Base-by-base conservation (phyloP, 495 filamentous ascomycete species). In the Staphylotrichum longicolle region DNA sequence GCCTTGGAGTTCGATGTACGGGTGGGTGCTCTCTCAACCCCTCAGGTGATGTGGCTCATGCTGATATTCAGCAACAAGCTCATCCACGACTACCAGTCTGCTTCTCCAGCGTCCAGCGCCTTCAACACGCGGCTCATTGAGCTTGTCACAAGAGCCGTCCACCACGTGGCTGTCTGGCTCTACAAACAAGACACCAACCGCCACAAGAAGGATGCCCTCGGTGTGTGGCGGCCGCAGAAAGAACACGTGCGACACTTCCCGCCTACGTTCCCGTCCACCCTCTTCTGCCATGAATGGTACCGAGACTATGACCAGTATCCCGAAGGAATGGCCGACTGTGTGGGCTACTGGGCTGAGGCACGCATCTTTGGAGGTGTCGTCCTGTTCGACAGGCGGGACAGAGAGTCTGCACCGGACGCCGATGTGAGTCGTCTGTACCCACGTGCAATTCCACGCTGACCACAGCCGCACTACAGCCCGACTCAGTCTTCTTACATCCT, bases 401-500 rank as follows among this genome's bases (percentile, higher is more conserved):
- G n/a, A n/a, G 14, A n/a, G 12, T 10, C 12, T 10, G 42, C 14
- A n/a, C 42, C 42, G 9, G 12, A 45, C 10, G 42, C 42, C 9
- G 42, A 45, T 7, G 42, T 12, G 5, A 11, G 42, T 45, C 8
- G 9, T 45, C 42, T 10, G 9, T 5, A 45, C 14, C 9, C 14
- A 11, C 1, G 1, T 5, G 8, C 14, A 14, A n/a, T 5, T n/a
- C 9, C 42, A 5, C 1, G 42, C 5, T n/a, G 9, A 5, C 42
- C 5, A 10, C 42, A 51, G n/a, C 34, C 33, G n/a, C 51, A 65
- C 9, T 1, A 27, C 20, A 27, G 20, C 20, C 20, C 20, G 20
- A 27, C 20, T 37, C 50, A 4, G 46, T 66, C 7, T 70, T 55
- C 46, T 58, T 70, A 5, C 68, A 70, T 45, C 57, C 66, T 7